Conservation (phyloP, 2,329 filamentous ascomycete species). For the Pezicula neosporulosa region DNA sequence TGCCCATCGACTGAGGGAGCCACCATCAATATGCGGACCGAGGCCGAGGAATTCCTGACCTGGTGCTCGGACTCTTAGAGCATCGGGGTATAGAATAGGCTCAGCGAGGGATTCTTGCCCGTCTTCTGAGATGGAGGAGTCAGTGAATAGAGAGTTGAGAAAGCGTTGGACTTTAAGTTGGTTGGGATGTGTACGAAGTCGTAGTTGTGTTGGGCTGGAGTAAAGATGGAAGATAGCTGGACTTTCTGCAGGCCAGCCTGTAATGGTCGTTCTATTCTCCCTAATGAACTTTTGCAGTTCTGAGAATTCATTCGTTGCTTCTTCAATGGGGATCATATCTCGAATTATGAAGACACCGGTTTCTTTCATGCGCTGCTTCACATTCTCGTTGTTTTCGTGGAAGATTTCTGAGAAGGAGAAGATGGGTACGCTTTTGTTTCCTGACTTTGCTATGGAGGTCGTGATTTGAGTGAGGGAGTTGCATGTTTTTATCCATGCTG, state of each 20-base stretch:
- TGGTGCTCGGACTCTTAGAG: slow-evolving; percentile 32
- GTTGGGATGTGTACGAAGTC: slow-evolving; percentile 32
- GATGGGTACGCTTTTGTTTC: background rate
- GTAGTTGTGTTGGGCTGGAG: slow-evolving; percentile 33
- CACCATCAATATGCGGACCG: slow-evolving; percentile 39
- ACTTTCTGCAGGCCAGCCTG: slow-evolving; percentile 31
- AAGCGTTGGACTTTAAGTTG: slow-evolving; percentile 31
- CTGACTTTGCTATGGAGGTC: background rate
- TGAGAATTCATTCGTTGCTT: background rate
- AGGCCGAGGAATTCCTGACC: slow-evolving; percentile 34
- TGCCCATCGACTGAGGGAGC: slow-evolving; percentile 38
- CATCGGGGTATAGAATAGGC: slow-evolving; percentile 34
- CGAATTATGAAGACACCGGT: background rate
- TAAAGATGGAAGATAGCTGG: slow-evolving; percentile 36
- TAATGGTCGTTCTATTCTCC: background rate
- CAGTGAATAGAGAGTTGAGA: slow-evolving; percentile 35
- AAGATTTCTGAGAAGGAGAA: background rate
- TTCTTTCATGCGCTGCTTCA: background rate
- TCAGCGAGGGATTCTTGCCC: slow-evolving; percentile 17
- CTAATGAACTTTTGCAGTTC: background rate
- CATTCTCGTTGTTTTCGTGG: background rate
- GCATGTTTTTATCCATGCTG: background rate
- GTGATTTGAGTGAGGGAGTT: background rate
- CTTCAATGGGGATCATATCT: background rate
- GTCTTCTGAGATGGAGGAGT: slow-evolving; percentile 13